Percentiles rank a stretch among this genome's conserved stretches.
phyloP scores from a whole-genome alignment of 1,284 basidiomycete genomes.

The Polyporus tsugae region DNA sequence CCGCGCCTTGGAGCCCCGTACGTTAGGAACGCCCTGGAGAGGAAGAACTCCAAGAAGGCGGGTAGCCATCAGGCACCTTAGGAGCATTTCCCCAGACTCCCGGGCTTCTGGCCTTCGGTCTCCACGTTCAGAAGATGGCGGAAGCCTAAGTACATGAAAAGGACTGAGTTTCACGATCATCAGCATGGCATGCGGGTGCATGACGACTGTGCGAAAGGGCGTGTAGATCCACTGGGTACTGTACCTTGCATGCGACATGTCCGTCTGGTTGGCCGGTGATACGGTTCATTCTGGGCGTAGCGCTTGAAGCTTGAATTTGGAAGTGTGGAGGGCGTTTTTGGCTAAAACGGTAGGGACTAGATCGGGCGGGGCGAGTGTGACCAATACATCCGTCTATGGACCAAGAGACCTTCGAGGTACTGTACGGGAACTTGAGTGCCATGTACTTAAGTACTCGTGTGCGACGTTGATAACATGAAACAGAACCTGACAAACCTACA shows the following conservation, averaged over 20 bases:
- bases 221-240: not conserved
- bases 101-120: not conserved
- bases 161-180: not conserved
- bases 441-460: no score
- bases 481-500: no score
- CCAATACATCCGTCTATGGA: no score
- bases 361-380: no score
- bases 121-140: not conserved
- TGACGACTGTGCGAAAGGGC: not conserved
- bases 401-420: no score
- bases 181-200: not conserved
- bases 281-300: not conserved
- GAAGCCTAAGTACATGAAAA: not conserved
- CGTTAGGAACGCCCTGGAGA: no score
- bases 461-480: no score
- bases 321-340: no score
- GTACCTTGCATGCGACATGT: not conserved
- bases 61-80: not conserved
- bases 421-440: no score
- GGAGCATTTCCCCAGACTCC: not conserved
- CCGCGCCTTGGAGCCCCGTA: not conserved
- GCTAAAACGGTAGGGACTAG: no score
- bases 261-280: not conserved
- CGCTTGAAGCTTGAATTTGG: not conserved
- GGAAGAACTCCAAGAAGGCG: no score